phyloP scores from a whole-genome alignment of 768 basidiomycete species.

The Kwoniella europaea region DNA sequence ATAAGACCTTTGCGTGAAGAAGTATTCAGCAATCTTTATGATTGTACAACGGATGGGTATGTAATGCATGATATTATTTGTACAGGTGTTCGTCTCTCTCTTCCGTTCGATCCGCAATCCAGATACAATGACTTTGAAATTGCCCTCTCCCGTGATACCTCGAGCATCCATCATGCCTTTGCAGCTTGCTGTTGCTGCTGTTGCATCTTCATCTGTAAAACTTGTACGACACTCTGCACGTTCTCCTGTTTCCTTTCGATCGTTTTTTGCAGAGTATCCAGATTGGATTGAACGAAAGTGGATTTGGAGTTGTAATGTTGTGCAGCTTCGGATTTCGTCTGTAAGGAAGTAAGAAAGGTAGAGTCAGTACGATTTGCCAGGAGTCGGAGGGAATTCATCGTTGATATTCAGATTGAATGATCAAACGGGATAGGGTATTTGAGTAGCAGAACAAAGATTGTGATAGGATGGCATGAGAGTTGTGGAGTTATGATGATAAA shows the following conservation, averaged over 20 bases:
- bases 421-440: too few relatives aligned
- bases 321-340: conserved; percentile 80
- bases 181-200: conserved; percentile 30
- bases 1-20: too few relatives aligned
- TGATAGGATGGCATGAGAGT: too few relatives aligned
- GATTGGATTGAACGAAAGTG: conserved; percentile 77
- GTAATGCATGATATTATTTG: conserved; percentile 27
- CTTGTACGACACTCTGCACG: conserved; percentile 71
- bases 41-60: conserved; percentile 3
- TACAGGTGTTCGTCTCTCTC: not conserved
- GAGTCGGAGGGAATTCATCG: too few relatives aligned
- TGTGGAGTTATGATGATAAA: not conserved
- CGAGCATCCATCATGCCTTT: not conserved
- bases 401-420: too few relatives aligned
- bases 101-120: not conserved
- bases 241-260: conserved; percentile 91
- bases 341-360: not conserved
- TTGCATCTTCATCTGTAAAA: conserved; percentile 71
- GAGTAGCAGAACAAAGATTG: too few relatives aligned
- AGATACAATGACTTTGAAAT: not conserved
- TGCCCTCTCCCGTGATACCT: not conserved
- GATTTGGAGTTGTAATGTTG: conserved; percentile 82
- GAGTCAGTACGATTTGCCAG: not conserved
- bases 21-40: not conserved
- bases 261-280: conserved; percentile 84